These are phyloP conservation scores for Neoboletus magnificus DNA, from an alignment of 768 basidiomycete species.

Conservation along the genomic window DNA sequence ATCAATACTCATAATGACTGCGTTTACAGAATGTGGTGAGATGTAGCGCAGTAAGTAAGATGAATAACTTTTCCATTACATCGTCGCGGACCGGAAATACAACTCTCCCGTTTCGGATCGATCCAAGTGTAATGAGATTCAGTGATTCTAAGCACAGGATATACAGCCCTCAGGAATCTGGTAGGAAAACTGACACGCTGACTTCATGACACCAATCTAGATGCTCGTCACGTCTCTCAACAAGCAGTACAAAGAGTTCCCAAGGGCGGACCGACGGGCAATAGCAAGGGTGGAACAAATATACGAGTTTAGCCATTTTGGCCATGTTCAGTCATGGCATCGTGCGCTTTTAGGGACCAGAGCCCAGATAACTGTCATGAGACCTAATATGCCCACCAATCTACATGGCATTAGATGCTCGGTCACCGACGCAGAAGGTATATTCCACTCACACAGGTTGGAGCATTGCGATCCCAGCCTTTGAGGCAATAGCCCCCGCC, in stretches of 20 bases:
- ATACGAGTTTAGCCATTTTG: neutral
- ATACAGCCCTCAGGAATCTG: neutral
- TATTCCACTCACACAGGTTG: constrained; percentile 45
- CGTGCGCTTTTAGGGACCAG: constrained; percentile 31
- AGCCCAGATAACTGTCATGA: constrained; percentile 40
- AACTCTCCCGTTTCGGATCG: neutral
- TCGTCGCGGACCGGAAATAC: neutral
- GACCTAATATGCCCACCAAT: constrained; percentile 36
- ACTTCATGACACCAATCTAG: neutral
- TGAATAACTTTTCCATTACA: neutral
- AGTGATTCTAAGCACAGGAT: neutral
- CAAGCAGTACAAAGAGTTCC: neutral
- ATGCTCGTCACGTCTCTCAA: neutral
- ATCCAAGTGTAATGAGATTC: neutral
- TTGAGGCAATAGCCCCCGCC: constrained; percentile 43
- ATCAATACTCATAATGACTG: neutral
- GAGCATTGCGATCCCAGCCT: constrained; percentile 41
- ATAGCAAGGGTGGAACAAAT: neutral
- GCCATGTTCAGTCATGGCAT: constrained; percentile 1
- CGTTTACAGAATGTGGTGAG: constrained; percentile 51
- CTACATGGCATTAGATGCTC: neutral
- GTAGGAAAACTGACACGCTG: neutral
- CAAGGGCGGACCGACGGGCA: neutral
- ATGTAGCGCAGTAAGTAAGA: constrained; percentile 38
- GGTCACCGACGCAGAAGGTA: neutral